Evolutionary conservation across 805 yeast species (phyloP).

Genomic region (Ogataea corticis): DNA sequence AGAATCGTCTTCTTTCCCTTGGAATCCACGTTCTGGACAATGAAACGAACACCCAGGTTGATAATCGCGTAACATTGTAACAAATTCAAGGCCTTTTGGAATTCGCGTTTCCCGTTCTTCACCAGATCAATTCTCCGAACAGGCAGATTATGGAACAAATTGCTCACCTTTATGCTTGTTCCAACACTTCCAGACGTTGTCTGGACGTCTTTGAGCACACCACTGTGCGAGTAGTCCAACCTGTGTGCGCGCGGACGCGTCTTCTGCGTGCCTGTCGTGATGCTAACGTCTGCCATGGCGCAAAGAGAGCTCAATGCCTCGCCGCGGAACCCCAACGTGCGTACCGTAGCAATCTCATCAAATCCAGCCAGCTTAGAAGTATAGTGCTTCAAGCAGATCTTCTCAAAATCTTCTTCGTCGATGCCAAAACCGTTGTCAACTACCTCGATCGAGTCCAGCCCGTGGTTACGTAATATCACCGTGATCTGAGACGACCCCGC

Average conservation of each 20-base stretch:
- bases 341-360: conserved; percentile 51
- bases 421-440: conserved; percentile 73
- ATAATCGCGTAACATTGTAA: conserved; percentile 72
- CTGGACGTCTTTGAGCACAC: conserved; percentile 43
- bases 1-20: conserved; percentile 53
- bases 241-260: conserved; percentile 57
- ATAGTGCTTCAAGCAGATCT: conserved; percentile 59
- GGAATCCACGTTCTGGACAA: conserved; percentile 52
- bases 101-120: conserved; percentile 70
- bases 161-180: conserved; percentile 58
- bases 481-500: conserved; percentile 72
- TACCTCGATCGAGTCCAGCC: conserved; percentile 68
- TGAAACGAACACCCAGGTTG: conserved; percentile 55
- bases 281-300: conserved; percentile 48
- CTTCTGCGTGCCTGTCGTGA: conserved; percentile 49
- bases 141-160: conserved; percentile 70
- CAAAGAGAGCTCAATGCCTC: conserved; percentile 77
- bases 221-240: conserved; percentile 56
- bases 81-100: conserved; percentile 60
- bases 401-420: conserved; percentile 46
- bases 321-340: conserved; percentile 75
- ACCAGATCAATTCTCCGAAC: conserved; percentile 77
- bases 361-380: conserved; percentile 65
- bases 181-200: conserved; percentile 62
- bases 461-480: conserved; percentile 66